Conservation (phyloP, 2,329 filamentous ascomycete species). For the Cladosporium velox region DNA sequence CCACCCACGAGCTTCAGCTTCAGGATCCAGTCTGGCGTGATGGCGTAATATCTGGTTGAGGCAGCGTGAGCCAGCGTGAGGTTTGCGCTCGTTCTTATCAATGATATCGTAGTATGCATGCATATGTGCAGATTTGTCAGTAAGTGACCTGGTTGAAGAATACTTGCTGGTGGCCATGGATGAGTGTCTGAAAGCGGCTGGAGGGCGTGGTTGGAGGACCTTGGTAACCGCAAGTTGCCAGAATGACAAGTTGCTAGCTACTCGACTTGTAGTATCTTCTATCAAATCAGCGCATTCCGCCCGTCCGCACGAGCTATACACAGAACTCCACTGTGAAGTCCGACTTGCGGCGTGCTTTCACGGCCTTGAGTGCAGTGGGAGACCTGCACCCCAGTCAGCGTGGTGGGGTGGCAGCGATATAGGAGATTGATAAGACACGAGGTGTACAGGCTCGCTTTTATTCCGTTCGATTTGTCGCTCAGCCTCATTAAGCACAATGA, state of each 20-base stretch:
- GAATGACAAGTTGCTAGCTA: background rate
- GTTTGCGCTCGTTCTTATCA: background rate
- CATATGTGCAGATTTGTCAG: background rate
- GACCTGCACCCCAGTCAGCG: background rate
- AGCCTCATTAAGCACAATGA: background rate
- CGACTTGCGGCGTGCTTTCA: background rate
- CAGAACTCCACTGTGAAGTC: background rate
- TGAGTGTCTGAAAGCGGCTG: background rate
- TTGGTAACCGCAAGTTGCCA: background rate
- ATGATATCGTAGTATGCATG: background rate
- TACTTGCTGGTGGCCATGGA: background rate
- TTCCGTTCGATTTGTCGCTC: background rate
- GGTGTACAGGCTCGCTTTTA: background rate
- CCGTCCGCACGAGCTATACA: background rate
- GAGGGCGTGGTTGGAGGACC: background rate
- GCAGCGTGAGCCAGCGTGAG: background rate
- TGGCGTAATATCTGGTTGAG: background rate
- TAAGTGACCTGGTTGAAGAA: background rate
- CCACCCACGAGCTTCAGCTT: constrained; percentile 4
- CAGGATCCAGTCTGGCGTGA: constrained; percentile 12
- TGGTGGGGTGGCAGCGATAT: background rate
- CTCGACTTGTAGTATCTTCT: background rate
- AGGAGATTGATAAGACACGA: background rate
- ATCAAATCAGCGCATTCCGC: background rate
- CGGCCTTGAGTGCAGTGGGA: background rate